A percentile compares a stretch with the other conserved stretches of the same genome.
Conservation (phyloP, 805 yeast genomes). For the Kuraishia borneana region DNA sequence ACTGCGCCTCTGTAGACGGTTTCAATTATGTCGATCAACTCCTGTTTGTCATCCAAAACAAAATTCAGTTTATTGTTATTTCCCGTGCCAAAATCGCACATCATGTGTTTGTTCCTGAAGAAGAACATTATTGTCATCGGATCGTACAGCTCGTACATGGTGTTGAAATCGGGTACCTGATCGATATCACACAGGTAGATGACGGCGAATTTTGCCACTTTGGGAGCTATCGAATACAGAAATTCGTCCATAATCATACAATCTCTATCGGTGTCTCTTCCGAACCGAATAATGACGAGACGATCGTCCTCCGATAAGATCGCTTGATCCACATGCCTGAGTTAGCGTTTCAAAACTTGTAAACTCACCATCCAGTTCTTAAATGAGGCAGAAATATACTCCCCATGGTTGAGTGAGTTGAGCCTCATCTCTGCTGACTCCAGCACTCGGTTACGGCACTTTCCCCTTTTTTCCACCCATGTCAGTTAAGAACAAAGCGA, state of each 20-base stretch:
- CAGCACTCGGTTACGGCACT: no score
- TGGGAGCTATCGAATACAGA: constrained; percentile 67
- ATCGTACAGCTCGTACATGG: constrained; percentile 83
- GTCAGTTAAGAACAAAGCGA: constrained; percentile 19
- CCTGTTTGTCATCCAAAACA: constrained; percentile 68
- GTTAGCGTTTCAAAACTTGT: background rate
- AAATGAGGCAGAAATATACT: constrained; percentile 76
- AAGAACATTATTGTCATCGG: constrained; percentile 92
- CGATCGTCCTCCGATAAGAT: constrained; percentile 84
- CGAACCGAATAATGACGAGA: constrained; percentile 81
- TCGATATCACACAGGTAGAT: constrained; percentile 83
- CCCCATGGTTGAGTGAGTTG: constrained; percentile 37
- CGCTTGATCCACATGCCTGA: constrained; percentile 92
- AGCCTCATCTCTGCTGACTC: background rate
- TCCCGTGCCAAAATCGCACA: constrained; percentile 98
- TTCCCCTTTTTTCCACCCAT: no score
- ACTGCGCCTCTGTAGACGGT: constrained; percentile 83
- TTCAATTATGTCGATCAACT: constrained; percentile 83
- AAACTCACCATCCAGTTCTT: constrained; percentile 52
- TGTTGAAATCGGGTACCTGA: constrained; percentile 82
- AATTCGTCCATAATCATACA: constrained; percentile 90
- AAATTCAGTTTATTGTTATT: constrained; percentile 92
- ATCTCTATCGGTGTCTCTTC: constrained; percentile 62
- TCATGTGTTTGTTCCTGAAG: constrained; percentile 87
- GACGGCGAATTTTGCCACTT: constrained; percentile 78